phyloP scores from a whole-genome alignment of 192 early-diverging fungal genomes.

The Backusella psychrophila region DNA sequence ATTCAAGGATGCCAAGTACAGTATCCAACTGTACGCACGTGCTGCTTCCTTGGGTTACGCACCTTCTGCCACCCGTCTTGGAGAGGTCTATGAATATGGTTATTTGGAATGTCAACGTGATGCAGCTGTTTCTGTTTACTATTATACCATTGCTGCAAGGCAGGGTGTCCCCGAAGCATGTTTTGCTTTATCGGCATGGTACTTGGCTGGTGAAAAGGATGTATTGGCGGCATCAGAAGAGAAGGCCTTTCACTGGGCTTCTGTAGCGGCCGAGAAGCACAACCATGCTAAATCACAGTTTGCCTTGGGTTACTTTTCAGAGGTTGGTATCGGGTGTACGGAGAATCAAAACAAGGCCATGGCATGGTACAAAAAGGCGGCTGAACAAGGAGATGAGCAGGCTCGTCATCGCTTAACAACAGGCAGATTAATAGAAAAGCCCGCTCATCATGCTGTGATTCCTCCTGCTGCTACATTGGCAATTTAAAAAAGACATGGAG shows the following conservation, averaged over 20 bases:
- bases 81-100: conserved; percentile 11
- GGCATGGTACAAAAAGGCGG: conserved; percentile 63
- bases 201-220: not conserved
- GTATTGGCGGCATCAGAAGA: not conserved
- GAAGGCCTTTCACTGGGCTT: conserved; percentile 53
- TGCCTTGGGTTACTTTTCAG: conserved; percentile 59
- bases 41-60: conserved; percentile 12
- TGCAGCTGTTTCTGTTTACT: not conserved
- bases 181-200: conserved; percentile 8
- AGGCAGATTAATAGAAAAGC: not conserved
- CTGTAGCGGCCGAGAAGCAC: conserved; percentile 47
- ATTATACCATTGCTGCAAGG: conserved; percentile 11
- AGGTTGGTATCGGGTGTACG: conserved; percentile 54
- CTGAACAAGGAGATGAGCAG: conserved; percentile 55
- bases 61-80: conserved; percentile 12
- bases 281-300: conserved; percentile 51
- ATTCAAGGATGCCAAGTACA: conserved; percentile 8
- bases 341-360: conserved; percentile 50
- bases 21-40: not conserved
- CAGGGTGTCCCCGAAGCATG: conserved; percentile 4
- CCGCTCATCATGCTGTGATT: not conserved
- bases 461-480: not conserved
- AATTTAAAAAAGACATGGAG: not conserved
- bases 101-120: not conserved
- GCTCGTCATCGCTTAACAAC: conserved; percentile 23